These are phyloP conservation scores for Pezicula radicicola DNA, from an alignment of 2,329 filamentous ascomycete genomes.

Conservation along the genomic window DNA sequence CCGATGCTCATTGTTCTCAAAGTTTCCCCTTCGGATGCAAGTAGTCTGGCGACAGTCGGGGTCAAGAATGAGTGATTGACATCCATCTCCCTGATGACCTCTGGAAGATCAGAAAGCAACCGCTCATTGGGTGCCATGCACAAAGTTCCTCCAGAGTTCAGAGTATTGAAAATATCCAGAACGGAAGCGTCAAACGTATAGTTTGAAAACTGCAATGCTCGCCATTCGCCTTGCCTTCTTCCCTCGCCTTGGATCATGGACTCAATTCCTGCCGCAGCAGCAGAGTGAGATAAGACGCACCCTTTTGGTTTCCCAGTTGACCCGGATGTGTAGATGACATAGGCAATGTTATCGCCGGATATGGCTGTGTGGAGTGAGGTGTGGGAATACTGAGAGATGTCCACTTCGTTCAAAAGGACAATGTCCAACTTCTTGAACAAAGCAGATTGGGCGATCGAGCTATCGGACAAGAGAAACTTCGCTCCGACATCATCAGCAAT, in stretches of 20 bases:
- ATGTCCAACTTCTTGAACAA: not conserved
- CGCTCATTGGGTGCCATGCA: not conserved
- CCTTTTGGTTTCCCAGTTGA: no score
- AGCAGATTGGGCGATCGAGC: not conserved
- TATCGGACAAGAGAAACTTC: not conserved
- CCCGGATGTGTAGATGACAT: no score
- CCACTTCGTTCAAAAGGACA: not conserved
- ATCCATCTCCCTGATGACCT: slow-evolving; percentile 5
- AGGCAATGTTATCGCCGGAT: slow-evolving; percentile 1
- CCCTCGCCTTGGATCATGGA: no score
- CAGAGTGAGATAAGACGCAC: no score
- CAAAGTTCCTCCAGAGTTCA: slow-evolving; percentile 4
- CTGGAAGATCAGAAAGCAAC: slow-evolving; percentile 2
- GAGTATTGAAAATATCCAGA: slow-evolving; percentile 9
- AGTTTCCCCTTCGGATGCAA: slow-evolving; percentile 3
- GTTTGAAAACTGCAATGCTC: no score
- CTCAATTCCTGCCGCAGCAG: no score
- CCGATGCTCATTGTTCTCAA: slow-evolving; percentile 5
- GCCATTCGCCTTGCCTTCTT: no score
- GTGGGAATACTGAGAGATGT: not conserved
- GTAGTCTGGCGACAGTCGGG: slow-evolving; percentile 2
- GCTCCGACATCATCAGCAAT: not conserved
- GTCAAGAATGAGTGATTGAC: slow-evolving; percentile 7
- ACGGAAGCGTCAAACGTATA: slow-evolving; percentile 7
- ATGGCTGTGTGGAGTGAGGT: not conserved